Conservation (phyloP, 1,139 yeast genomes). For the Scheffersomyces segobiensis region DNA sequence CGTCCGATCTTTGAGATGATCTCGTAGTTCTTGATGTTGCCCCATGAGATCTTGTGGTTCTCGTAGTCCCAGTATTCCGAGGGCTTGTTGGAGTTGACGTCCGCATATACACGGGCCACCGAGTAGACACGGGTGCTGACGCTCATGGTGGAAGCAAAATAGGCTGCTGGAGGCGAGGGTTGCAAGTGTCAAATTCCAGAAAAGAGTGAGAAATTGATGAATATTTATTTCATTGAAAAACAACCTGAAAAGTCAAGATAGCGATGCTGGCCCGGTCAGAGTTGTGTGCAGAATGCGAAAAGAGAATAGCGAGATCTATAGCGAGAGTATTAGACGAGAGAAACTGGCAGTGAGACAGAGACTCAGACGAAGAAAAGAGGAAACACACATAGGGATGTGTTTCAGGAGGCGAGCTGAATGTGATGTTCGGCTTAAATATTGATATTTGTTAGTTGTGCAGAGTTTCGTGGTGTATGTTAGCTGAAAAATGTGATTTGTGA, state of each 20-base stretch:
- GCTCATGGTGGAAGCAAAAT: conserved; percentile 20
- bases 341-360: neutral
- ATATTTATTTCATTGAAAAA: neutral
- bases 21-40: conserved; percentile 77
- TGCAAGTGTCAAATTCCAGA: neutral
- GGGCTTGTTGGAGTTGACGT: conserved; percentile 78
- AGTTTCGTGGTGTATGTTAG: no score
- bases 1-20: conserved; percentile 91
- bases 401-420: no score
- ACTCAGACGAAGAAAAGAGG: neutral
- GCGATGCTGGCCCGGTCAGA: neutral
- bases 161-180: neutral
- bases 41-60: conserved; percentile 69
- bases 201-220: neutral
- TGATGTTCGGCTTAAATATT: no score
- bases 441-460: no score
- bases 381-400: no score
- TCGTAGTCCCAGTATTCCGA: conserved; percentile 94
- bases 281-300: neutral
- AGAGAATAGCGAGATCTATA: neutral
- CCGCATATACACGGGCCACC: conserved; percentile 84
- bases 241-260: neutral
- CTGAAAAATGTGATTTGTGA: neutral
- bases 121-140: conserved; percentile 50
- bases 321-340: neutral